Evolutionary conservation across 75 land plant species (phyloP), one percentile per base, ranked within the genome.

Genomic region (Pinus tabuliformis): DNA sequence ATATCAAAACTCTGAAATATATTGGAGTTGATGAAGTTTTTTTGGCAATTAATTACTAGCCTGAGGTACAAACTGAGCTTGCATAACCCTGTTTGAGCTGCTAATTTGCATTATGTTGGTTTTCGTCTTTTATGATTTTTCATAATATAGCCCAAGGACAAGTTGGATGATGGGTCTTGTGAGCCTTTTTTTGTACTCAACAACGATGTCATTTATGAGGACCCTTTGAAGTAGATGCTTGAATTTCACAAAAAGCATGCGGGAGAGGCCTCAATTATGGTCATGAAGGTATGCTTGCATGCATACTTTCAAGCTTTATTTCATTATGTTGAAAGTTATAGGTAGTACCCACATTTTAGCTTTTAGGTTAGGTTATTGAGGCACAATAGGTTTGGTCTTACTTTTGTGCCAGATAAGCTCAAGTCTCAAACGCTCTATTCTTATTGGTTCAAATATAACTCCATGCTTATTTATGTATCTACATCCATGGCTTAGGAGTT

Each of bases 231-330:
- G 0, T 26, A 26, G 26, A 85, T 85, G 85, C n/a, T 85, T 12
- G 81, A 82, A 17, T 85, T 85, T 56, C 86, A 85, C 84, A 85
- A 75, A 66, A 57, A 73, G 16, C 86, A 85, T 20, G 85, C 78
- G 33, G 85, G 81, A n/a, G 86, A 82, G 26, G 86, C 86, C 56
- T 71, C 86, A 24, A 85, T 85, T 58, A 85, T 85, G 86, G 86
- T 85, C 58, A 85, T 85, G 49, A 82, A 85, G 86, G 86, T 78
- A 73, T 30, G n/a, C 30, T 20, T 20, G 1, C 13, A 20, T 72
- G 49, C 7, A 7, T 68, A 26, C 16, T 11, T 33, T 18, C 12
- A 16, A 6, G 37, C 17, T 4, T 28, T 12, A 11, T 14, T 26
- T 33, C 18, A 62, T 58, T 20, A 17, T 22, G 8, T 66, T 5